phyloP scores from a whole-genome alignment of 2,329 filamentous ascomycete species.

The Trichophyton benhamiae region DNA sequence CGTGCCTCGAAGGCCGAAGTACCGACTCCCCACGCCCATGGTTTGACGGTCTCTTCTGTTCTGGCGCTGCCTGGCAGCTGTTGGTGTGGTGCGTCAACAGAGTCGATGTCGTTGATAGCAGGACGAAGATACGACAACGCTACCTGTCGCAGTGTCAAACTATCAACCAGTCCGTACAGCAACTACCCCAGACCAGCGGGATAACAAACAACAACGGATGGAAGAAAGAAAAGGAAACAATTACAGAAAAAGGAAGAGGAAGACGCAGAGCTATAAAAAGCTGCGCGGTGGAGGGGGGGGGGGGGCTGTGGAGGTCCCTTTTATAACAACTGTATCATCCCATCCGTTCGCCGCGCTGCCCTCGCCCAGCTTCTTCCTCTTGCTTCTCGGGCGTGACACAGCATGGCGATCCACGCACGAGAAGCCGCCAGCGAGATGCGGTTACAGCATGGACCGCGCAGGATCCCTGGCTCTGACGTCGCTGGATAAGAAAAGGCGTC shows the following conservation, averaged over 20 bases:
- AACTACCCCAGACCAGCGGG: not conserved
- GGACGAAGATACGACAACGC: not conserved
- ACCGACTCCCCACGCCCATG: slow-evolving; percentile 28
- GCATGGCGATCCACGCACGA: slow-evolving; percentile 1
- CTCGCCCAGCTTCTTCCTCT: not conserved
- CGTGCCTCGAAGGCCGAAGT: slow-evolving; percentile 54
- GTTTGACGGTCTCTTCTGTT: not conserved
- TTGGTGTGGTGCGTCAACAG: not conserved
- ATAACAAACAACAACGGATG: not conserved
- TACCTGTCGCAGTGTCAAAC: too few species aligned
- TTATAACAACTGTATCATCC: not conserved
- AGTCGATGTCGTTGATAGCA: not conserved
- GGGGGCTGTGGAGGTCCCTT: slow-evolving; percentile 2
- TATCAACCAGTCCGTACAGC: not conserved
- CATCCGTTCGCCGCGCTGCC: not conserved
- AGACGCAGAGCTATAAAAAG: not conserved
- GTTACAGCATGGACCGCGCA: not conserved
- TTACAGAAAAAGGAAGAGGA: not conserved
- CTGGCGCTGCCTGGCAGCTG: not conserved
- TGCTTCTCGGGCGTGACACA: not conserved
- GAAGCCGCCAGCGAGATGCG: slow-evolving; percentile 1
- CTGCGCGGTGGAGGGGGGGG: too few species aligned
- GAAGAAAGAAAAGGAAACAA: not conserved
- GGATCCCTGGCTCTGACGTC: not conserved
- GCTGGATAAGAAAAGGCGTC: not conserved